phyloP scores from a whole-genome alignment of 345 rosid genomes.

The Salix viminalis region DNA sequence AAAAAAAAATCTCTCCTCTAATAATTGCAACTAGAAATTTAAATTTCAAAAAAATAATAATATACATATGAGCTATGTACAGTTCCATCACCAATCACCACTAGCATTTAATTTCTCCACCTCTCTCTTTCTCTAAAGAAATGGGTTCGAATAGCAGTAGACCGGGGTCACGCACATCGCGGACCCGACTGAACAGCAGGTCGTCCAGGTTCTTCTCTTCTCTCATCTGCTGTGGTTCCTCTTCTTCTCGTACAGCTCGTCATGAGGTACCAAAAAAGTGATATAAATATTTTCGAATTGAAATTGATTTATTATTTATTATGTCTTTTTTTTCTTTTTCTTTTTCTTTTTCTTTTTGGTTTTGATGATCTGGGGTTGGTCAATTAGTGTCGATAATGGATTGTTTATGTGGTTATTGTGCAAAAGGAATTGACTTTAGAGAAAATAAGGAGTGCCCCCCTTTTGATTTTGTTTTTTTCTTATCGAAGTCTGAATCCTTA shows the following conservation, averaged over 20 bases:
- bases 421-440: background rate
- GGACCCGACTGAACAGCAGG: constrained; percentile 30
- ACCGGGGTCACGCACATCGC: constrained; percentile 28
- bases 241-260: constrained; percentile 36
- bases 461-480: background rate
- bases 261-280: constrained; percentile 31
- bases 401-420: background rate
- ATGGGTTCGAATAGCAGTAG: constrained; percentile 60
- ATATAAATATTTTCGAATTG: background rate
- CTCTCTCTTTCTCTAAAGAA: background rate
- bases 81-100: background rate
- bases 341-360: no score
- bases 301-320: background rate
- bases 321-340: no score
- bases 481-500: background rate
- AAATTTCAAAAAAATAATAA: no score
- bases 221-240: constrained; percentile 46
- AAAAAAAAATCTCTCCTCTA: background rate
- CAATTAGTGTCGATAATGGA: background rate
- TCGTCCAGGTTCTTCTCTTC: constrained; percentile 33
- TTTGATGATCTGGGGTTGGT: constrained; percentile 7
- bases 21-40: no score
- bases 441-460: background rate
- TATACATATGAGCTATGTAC: background rate
- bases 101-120: background rate